phyloP scores from a whole-genome alignment of 2,329 filamentous ascomycete species.

The Rutstroemia sp. region DNA sequence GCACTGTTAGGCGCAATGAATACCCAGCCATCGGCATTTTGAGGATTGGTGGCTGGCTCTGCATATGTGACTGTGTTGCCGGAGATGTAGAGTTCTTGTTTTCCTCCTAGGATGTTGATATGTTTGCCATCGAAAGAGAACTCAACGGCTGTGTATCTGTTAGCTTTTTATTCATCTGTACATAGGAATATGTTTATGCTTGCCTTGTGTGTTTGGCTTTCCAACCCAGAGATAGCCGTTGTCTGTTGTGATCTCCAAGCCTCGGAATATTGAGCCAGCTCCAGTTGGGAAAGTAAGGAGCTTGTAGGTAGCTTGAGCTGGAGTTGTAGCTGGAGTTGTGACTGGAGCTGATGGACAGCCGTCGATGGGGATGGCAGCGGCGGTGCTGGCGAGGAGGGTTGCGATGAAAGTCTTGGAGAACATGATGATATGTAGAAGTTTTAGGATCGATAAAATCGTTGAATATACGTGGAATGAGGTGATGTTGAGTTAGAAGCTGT shows the following conservation, averaged over 20 bases:
- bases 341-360: background rate
- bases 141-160: background rate
- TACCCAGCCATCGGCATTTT: background rate
- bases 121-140: background rate
- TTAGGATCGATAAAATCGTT: background rate
- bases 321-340: too few relatives aligned
- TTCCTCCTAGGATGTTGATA: background rate
- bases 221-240: constrained; percentile 2
- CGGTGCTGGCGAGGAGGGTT: constrained; percentile 7
- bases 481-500: background rate
- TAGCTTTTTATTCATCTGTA: background rate
- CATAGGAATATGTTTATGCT: background rate
- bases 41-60: background rate
- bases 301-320: background rate
- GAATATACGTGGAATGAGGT: background rate
- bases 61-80: background rate
- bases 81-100: background rate
- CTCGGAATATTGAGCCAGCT: background rate
- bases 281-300: constrained; percentile 14
- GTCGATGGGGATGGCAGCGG: constrained; percentile 3
- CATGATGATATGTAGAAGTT: constrained; percentile 5
- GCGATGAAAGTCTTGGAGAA: constrained; percentile 11
- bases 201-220: constrained; percentile 1
- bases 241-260: background rate
- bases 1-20: background rate